Conservation (phyloP, 495 filamentous ascomycete species). For the Achaetomiella virescens region DNA sequence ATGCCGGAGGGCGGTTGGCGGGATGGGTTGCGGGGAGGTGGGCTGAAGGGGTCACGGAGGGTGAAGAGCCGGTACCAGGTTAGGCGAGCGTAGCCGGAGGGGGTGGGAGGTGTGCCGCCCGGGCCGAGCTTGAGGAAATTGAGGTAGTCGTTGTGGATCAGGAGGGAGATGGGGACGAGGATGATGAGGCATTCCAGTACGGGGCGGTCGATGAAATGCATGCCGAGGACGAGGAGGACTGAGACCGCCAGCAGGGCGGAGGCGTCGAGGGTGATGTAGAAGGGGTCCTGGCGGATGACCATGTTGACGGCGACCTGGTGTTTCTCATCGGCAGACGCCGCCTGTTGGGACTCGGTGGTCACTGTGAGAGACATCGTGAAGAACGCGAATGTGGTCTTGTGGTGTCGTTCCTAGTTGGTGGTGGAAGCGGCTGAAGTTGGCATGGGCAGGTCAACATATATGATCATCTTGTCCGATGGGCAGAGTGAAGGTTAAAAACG, state of each 20-base stretch:
- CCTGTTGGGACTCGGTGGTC: constrained; percentile 19
- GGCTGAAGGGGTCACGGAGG: constrained; percentile 51
- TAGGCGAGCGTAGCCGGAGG: constrained; percentile 65
- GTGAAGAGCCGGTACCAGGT: constrained; percentile 53
- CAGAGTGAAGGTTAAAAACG: too few species aligned
- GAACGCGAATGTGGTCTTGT: not conserved
- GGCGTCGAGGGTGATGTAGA: constrained; percentile 45
- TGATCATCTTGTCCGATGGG: too few species aligned
- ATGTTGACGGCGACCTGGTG: constrained; percentile 26
- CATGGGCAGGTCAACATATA: too few species aligned
- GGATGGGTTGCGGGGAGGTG: constrained; percentile 32
- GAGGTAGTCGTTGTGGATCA: constrained; percentile 67
- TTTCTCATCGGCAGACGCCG: constrained; percentile 9
- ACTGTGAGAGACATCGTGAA: constrained; percentile 27
- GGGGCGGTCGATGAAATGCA: constrained; percentile 42
- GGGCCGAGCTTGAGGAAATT: constrained; percentile 73
- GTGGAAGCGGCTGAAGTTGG: too few species aligned
- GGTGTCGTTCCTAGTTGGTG: not conserved
- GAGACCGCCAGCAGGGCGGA: constrained; percentile 38
- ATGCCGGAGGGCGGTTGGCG: constrained; percentile 35
- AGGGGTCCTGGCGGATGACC: constrained; percentile 44
- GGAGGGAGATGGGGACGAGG: constrained; percentile 45
- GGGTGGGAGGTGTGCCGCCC: constrained; percentile 71
- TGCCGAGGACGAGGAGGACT: constrained; percentile 40
- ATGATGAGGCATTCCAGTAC: constrained; percentile 45